Evolutionary conservation across 2,329 filamentous ascomycete species (phyloP), one percentile per base, ranked within the genome.

Genomic region (Epichloe sp.): DNA sequence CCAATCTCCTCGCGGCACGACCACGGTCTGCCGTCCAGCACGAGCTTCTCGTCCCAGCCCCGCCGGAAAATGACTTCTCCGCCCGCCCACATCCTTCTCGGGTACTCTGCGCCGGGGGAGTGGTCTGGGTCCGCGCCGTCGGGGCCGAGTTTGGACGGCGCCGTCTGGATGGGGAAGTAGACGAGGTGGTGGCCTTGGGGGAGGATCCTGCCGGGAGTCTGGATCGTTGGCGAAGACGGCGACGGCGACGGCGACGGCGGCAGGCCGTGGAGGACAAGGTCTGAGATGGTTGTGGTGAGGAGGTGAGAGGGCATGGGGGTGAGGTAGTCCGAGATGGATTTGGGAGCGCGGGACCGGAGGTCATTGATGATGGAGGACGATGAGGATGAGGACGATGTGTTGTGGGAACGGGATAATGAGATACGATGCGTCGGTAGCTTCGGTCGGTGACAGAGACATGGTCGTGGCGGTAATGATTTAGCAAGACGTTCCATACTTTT

Each of bases 51-150:
- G 15, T 53, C 55, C 62, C 62, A 65, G 3, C 59, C 60, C 5
- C 35, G 53, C 17, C 67, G 65, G 58, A 86, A 86, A 1, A 62
- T 63, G 8, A 96, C 67, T 41, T 76, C 75, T 0, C 91, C 93
- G 35, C 90, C 89, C 14, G 87, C 88, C 93, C 93, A 98, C 71
- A 98, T 80, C 17, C 93, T 82, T 21, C 86, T 78, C 48, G 75
- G 75, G 63, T 86, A 95, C 1, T 82, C 81, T 4, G 64, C 63
- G 2, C 85, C 87, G 0, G 91, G 91, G 23, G 75, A 82, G 62
- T 95, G 88, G 49, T 84, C 73, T 4, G 79, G 72, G 64, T 97
- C 91, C 1, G 90, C 94, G 52, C 93, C 91, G 69, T 98, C 93
- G 1, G 80, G 72, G 17, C 88, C 76, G 43, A 97, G 77, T 36